Evolutionary conservation across 371 early-diverging fungal genomes (phyloP), one percentile per base, ranked within the genome.

Genomic region (Saksenaea vasiformis): DNA sequence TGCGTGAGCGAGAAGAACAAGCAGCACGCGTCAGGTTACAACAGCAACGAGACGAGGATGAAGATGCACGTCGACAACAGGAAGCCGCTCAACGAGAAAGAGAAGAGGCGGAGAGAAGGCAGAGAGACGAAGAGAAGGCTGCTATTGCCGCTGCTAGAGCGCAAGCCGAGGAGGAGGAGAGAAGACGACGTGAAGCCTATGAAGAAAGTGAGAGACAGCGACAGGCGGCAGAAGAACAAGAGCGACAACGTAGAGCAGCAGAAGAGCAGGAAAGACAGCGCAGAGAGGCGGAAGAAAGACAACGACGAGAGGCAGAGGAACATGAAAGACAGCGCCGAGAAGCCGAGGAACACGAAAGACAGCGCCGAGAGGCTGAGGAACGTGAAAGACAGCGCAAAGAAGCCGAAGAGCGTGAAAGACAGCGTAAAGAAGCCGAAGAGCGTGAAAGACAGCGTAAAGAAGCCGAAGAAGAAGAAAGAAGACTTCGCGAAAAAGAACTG

Each of bases 1-100:
- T 76, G 7, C 82, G 82, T 35, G 87, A 87, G 34, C 79, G 83
- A 24, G 87, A 86, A 60, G 75, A 76, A 54, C 64, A 73, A 59
- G 57, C 60, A 15, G 61, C 65, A 19, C 56, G 67, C 26, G 60
- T 66, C 10, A 47, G 63, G 59, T 2, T 11, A 13, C 67, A 68
- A 55, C 56, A 53, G 37, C 37, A 58, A 51, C 24, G 64, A 19
- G 51, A 60, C 22, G 22, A 63, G n/a, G 69, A 58, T 5, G 73
- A 71, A 22, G 73, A 71, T 26, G 66, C 72, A n/a, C 67, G 70
- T 27, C 55, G 22, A 37, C 62, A 66, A 34, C 57, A 28, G 15
- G 17, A 34, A 5, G 58, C 44, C 38, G 58, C 43, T 11, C 31
- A 31, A 7, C 31, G 31, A 31, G 31, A 31, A 2, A 31, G 31